A percentile compares a stretch with the other conserved stretches of the same genome.
Conservation (phyloP, 164 flowering plant genomes). For the Vitis rupestris region DNA sequence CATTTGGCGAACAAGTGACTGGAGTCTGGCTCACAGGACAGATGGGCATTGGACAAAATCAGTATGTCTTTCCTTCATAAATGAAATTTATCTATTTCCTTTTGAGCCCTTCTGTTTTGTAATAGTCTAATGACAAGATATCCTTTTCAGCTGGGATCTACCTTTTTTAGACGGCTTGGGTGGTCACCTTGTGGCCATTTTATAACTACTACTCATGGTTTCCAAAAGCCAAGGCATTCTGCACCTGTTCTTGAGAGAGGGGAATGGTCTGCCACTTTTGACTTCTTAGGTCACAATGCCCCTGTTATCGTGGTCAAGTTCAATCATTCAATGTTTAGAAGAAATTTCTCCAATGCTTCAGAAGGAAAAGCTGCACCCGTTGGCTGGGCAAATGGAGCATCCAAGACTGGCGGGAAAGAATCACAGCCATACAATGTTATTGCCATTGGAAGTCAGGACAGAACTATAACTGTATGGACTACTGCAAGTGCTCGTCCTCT, state of each 20-base stretch:
- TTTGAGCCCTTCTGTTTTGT: background rate
- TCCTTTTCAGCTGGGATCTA: slow-evolving; percentile 88
- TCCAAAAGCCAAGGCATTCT: slow-evolving; percentile 97
- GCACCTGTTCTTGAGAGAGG: slow-evolving; percentile 99
- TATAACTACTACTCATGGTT: slow-evolving; percentile 97
- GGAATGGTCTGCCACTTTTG: slow-evolving; percentile 98
- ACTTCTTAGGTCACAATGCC: slow-evolving; percentile 98
- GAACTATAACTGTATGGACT: slow-evolving; percentile 99
- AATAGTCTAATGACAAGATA: slow-evolving; percentile 11
- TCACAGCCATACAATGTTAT: slow-evolving; percentile 87
- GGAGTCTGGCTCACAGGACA: slow-evolving; percentile 97
- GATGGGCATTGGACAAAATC: slow-evolving; percentile 99
- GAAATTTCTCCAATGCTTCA: slow-evolving; percentile 46
- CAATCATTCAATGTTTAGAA: slow-evolving; percentile 95
- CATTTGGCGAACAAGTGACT: slow-evolving; percentile 97
- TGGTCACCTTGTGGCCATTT: slow-evolving; percentile 99
- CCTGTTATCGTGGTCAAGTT: slow-evolving; percentile 93
- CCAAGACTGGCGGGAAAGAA: slow-evolving; percentile 71
- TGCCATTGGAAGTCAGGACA: slow-evolving; percentile 98
- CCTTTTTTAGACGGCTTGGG: slow-evolving; percentile 98
- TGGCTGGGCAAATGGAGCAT: slow-evolving; percentile 88
- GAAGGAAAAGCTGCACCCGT: slow-evolving; percentile 59
- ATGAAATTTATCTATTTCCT: background rate
- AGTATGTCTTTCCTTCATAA: slow-evolving; percentile 41
- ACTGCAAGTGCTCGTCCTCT: slow-evolving; percentile 99